These are phyloP conservation scores for Microstegium vimineum DNA, from an alignment of 176 grass and related monocot species.

Conservation along the genomic window DNA sequence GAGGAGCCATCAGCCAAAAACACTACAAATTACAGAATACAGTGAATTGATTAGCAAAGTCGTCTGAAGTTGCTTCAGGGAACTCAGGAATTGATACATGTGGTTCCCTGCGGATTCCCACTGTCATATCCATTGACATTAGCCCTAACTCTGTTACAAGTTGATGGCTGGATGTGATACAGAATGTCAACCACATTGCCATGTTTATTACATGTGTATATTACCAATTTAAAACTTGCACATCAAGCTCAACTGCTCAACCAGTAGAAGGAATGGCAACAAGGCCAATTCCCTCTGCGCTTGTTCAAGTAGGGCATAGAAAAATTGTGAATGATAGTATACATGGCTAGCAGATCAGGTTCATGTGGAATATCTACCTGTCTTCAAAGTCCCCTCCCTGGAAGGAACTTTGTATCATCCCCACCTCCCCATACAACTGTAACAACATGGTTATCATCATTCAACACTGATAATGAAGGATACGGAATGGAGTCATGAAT, in stretches of 20 bases:
- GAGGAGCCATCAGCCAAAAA: background rate
- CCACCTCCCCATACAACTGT: background rate
- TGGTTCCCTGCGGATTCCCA: background rate
- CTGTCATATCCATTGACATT: background rate
- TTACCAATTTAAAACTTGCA: background rate
- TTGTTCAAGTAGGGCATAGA: background rate
- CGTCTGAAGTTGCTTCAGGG: background rate
- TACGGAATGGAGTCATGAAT: slow-evolving; percentile 97
- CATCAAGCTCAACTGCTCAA: background rate
- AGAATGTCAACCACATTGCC: background rate
- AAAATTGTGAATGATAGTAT: background rate
- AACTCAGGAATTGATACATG: background rate
- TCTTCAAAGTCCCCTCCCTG: background rate
- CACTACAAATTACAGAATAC: background rate
- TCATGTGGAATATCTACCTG: background rate
- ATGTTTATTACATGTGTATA: background rate
- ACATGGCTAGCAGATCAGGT: background rate
- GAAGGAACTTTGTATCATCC: background rate
- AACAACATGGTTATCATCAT: background rate
- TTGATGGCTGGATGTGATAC: background rate
- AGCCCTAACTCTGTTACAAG: background rate
- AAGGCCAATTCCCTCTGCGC: background rate
- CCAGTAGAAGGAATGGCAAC: background rate
- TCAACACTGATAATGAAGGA: slow-evolving; percentile 30
- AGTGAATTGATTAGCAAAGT: background rate